A percentile compares a stretch with the other conserved stretches of the same genome.
phyloP scores from a whole-genome alignment of 2,329 filamentous ascomycete genomes.

The Pseudogymnoascus sp. region DNA sequence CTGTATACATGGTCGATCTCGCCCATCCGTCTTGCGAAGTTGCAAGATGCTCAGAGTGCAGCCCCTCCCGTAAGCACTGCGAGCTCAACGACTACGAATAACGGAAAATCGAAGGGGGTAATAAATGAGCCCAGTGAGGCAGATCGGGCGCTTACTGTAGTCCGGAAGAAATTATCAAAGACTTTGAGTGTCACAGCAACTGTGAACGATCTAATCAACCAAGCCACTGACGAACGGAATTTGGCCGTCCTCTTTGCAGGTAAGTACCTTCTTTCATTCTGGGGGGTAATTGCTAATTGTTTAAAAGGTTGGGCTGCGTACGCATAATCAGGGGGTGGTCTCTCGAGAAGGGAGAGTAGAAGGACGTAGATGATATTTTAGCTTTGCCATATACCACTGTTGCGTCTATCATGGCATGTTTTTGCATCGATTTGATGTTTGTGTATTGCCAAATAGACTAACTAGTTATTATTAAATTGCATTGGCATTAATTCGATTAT shows the following conservation, averaged over 20 bases:
- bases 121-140: constrained; percentile 66
- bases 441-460: background rate
- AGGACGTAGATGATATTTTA: background rate
- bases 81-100: constrained; percentile 22
- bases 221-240: constrained; percentile 88
- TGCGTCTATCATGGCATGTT: background rate
- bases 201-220: constrained; percentile 94
- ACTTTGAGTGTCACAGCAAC: constrained; percentile 89
- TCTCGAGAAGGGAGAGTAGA: background rate
- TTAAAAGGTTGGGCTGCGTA: constrained; percentile 44
- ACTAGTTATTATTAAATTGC: background rate
- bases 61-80: constrained; percentile 22
- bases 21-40: constrained; percentile 54
- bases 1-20: constrained; percentile 93
- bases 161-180: constrained; percentile 93
- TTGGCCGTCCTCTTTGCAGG: constrained; percentile 78
- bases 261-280: constrained; percentile 13
- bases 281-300: constrained; percentile 12
- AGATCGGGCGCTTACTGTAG: constrained; percentile 82
- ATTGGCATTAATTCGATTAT: background rate
- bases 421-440: background rate
- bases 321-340: constrained; percentile 24
- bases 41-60: constrained; percentile 53
- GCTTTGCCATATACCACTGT: constrained; percentile 5
- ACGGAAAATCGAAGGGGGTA: constrained; percentile 32